phyloP scores from a whole-genome alignment of 257 asterid species.

The Haberlea rhodopensis region DNA sequence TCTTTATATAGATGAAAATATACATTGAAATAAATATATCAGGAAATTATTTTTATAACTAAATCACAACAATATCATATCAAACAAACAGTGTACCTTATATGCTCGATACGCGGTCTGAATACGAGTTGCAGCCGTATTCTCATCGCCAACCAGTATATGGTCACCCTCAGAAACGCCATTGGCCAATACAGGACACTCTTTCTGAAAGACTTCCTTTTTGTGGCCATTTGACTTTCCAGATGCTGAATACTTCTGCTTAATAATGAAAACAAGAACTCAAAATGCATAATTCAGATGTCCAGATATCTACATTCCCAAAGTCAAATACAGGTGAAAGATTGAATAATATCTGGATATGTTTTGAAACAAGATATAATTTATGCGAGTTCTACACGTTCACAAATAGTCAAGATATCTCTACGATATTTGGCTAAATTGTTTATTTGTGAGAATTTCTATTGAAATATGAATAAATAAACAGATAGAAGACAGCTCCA shows the following conservation, averaged over 20 bases:
- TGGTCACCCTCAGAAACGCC: constrained; percentile 34
- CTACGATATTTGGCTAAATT: not conserved
- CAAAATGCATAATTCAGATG: constrained; percentile 20
- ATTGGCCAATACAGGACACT: constrained; percentile 26
- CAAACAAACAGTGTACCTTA: too few species aligned
- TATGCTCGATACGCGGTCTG: constrained; percentile 78
- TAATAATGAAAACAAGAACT: constrained; percentile 15
- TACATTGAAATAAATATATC: not conserved
- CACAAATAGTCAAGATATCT: too few species aligned
- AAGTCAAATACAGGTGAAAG: constrained; percentile 1
- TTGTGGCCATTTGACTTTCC: constrained; percentile 37
- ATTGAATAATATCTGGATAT: constrained; percentile 10
- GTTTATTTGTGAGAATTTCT: too few species aligned
- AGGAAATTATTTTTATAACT: too few species aligned
- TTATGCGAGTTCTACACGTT: not conserved
- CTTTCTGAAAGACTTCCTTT: constrained; percentile 33
- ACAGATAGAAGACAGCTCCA: not conserved
- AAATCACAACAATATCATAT: too few species aligned
- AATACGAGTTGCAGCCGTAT: constrained; percentile 72
- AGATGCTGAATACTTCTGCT: constrained; percentile 50
- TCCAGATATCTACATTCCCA: not conserved
- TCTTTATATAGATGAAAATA: not conserved
- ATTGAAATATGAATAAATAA: too few species aligned
- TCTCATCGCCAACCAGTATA: constrained; percentile 41
- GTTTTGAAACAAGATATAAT: too few species aligned